phyloP scores from a whole-genome alignment of 176 grass and related monocot species.

The Aegilops bicornis region DNA sequence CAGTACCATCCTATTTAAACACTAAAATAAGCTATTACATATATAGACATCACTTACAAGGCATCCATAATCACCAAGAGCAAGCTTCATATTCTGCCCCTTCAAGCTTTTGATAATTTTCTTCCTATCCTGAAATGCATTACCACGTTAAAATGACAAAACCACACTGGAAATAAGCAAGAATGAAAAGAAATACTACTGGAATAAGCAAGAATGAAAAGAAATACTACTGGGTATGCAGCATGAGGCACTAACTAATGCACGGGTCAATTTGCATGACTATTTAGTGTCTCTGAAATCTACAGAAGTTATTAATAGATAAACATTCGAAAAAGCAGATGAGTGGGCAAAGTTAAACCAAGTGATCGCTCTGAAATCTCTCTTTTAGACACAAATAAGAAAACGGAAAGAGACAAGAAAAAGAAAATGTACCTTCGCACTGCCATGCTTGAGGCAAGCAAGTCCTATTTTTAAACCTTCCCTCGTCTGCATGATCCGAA shows the following conservation, averaged over 20 bases:
- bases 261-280: neutral
- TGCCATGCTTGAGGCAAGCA: constrained; percentile 76
- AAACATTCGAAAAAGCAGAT: neutral
- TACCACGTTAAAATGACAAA: constrained; percentile 7
- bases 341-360: neutral
- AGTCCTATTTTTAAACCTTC: constrained; percentile 79
- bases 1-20: neutral
- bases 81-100: constrained; percentile 72
- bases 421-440: constrained; percentile 55
- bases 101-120: constrained; percentile 96
- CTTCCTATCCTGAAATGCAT: constrained; percentile 82
- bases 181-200: neutral
- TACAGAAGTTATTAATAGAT: neutral
- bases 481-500: constrained; percentile 73
- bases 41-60: constrained; percentile 64
- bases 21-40: neutral
- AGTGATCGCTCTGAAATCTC: neutral
- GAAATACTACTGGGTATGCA: neutral
- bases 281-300: neutral
- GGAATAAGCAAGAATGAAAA: neutral
- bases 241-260: neutral
- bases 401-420: neutral
- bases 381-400: neutral
- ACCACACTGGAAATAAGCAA: neutral
- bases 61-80: constrained; percentile 82